Evolutionary conservation across 306 rosid genomes (phyloP).

Genomic region (Alnus glutinosa): DNA sequence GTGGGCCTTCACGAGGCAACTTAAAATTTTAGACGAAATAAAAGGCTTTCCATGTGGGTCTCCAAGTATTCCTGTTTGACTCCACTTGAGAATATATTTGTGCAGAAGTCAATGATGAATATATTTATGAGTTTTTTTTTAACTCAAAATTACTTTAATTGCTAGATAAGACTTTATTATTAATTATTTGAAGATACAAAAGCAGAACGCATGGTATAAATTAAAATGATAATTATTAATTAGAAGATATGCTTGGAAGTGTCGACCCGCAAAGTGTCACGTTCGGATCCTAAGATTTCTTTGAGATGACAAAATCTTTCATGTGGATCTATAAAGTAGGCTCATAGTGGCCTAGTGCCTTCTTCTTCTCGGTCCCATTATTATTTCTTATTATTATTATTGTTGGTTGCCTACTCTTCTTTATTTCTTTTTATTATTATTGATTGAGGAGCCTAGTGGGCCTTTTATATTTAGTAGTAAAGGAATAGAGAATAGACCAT

Average conservation of each 20-base stretch:
- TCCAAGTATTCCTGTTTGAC: not conserved
- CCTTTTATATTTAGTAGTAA: not conserved
- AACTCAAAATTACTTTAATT: not conserved
- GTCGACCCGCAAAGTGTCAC: slow-evolving; percentile 19
- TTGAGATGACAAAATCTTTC: slow-evolving; percentile 38
- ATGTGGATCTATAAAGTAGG: slow-evolving; percentile 58
- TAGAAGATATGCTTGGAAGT: slow-evolving; percentile 9
- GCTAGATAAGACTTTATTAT: not conserved
- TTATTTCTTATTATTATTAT: slow-evolving; percentile 8
- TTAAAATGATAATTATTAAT: not conserved
- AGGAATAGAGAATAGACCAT: too few species aligned
- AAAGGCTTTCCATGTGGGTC: not conserved
- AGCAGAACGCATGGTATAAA: not conserved
- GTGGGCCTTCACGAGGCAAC: not conserved
- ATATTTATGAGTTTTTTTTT: not conserved
- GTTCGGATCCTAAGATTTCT: slow-evolving; percentile 27
- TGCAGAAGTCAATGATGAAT: not conserved
- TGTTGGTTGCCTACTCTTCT: not conserved
- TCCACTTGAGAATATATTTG: not conserved
- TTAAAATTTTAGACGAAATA: not conserved
- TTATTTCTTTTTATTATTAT: not conserved
- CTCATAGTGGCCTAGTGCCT: slow-evolving; percentile 37
- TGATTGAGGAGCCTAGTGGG: not conserved
- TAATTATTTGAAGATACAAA: not conserved
- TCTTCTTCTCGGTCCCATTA: not conserved